Evolutionary conservation across 306 rosid species (phyloP), one percentile per base, ranked within the genome.

Genomic region (Vicia villosa): DNA sequence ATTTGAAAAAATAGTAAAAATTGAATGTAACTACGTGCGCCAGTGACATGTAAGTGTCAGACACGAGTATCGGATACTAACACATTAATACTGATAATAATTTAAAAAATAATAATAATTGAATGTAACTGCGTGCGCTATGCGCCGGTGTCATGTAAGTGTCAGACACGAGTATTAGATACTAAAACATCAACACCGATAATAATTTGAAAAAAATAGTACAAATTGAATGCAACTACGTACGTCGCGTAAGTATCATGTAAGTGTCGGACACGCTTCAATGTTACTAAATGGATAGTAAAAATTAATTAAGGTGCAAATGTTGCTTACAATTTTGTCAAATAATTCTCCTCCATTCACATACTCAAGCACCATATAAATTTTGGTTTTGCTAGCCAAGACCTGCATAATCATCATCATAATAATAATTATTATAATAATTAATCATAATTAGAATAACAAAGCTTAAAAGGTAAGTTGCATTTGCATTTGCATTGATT

Each of bases 371-470:
- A 92, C 91, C 95, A 92, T 88, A 74, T 86, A 89, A 79, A 92
- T 88, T 84, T 86, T 92, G 83, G 86, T 80, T 86, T 89, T 92
- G 85, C 96, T 92, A 30, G 96, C 98, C 78, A 88, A 87, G 13
- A 92, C 96, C 98, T 92, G 86, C n/a, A n/a, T n/a, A n/a, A n/a
- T n/a, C n/a, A n/a, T n/a, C 52, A 67, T 36, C 60, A 28, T 26
- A 11, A 59, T 59, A 41, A n/a, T n/a, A n/a, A n/a, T n/a, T n/a
- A 66, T 34, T 66, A 15, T 34, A 69, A 15, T 42, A 10, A 58
- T n/a, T 59, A 5, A 32, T 63, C 63, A 74, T 22, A 36, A 52
- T 70, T 14, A 70, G 36, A 49, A 50, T 14, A 28, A 16, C 40
- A 77, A 55, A 13, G 55, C 69, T 74, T 55, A 28, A 67, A 32